phyloP scores from a whole-genome alignment of 495 filamentous ascomycete genomes.

The Cercophora sp. region DNA sequence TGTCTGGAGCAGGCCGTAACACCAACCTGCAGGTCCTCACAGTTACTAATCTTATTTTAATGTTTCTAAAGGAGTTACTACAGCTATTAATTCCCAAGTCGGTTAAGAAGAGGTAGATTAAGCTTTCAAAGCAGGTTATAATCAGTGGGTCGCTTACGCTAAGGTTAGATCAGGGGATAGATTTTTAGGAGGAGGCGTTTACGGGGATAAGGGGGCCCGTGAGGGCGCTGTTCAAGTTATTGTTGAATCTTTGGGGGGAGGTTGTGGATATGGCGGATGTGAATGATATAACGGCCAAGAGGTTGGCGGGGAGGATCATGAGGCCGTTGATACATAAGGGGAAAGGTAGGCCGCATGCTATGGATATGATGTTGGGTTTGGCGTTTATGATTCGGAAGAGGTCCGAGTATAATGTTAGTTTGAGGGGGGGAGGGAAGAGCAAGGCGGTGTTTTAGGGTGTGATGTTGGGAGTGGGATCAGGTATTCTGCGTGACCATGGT shows the following conservation, averaged over 20 bases:
- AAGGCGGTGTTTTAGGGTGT: not conserved
- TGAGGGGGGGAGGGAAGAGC: not conserved
- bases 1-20: no score
- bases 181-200: conserved; percentile 47
- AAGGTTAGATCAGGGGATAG: conserved; percentile 41
- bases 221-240: conserved; percentile 38
- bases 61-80: not conserved
- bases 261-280: conserved; percentile 28
- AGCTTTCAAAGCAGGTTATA: not conserved
- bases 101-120: not conserved
- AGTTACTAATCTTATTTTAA: not conserved
- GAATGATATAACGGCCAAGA: conserved; percentile 45
- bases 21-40: no score
- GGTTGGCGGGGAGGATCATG: conserved; percentile 35
- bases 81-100: not conserved
- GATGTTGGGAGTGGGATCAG: not conserved
- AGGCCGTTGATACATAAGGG: conserved; percentile 37
- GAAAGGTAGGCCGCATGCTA: not conserved
- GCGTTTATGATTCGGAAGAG: conserved; percentile 44
- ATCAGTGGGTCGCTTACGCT: not conserved
- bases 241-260: conserved; percentile 44
- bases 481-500: no score
- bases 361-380: conserved; percentile 31
- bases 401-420: conserved; percentile 29
- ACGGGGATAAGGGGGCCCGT: conserved; percentile 34